A percentile compares a stretch with the other conserved stretches of the same genome.
phyloP scores from a whole-genome alignment of 2,329 filamentous ascomycete genomes.

The Cladosporium colombiae region DNA sequence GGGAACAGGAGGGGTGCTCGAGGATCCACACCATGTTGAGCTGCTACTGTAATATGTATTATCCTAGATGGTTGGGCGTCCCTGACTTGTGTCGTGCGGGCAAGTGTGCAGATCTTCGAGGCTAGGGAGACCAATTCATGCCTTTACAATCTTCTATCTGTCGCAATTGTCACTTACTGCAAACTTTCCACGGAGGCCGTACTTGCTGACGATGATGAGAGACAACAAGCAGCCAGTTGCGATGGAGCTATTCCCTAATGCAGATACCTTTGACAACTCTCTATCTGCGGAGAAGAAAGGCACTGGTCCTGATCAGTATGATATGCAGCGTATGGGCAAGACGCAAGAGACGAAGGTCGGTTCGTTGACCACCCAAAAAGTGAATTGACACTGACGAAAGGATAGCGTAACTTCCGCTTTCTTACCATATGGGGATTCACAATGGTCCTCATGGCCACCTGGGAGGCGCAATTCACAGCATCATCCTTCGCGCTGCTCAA shows the following conservation, averaged over 20 bases:
- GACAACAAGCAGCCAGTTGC: slow-evolving; percentile 2
- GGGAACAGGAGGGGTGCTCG: not conserved
- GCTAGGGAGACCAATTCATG: not conserved
- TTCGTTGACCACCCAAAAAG: no score
- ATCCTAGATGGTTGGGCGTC: not conserved
- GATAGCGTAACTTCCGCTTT: slow-evolving; percentile 28
- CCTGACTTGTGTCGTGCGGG: not conserved
- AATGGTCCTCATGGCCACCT: slow-evolving; percentile 32
- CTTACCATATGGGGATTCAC: slow-evolving; percentile 30
- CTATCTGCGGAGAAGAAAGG: slow-evolving; percentile 16
- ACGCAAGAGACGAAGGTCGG: slow-evolving; percentile 17
- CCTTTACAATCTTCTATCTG: not conserved
- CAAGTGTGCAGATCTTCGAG: not conserved
- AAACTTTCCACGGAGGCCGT: not conserved
- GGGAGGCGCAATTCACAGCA: slow-evolving; percentile 37
- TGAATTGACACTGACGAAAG: not conserved
- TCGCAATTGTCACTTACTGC: not conserved
- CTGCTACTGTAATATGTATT: not conserved
- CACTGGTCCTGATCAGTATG: slow-evolving; percentile 17
- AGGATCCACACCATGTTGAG: not conserved
- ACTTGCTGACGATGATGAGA: not conserved
- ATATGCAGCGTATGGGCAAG: slow-evolving; percentile 25
- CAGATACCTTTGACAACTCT: not conserved
- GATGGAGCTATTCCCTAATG: not conserved
- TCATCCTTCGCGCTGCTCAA: slow-evolving; percentile 33